Percentiles rank a stretch among this genome's conserved stretches.
Conservation (phyloP, 2,329 filamentous ascomycete genomes). For the Orbilia quercus region DNA sequence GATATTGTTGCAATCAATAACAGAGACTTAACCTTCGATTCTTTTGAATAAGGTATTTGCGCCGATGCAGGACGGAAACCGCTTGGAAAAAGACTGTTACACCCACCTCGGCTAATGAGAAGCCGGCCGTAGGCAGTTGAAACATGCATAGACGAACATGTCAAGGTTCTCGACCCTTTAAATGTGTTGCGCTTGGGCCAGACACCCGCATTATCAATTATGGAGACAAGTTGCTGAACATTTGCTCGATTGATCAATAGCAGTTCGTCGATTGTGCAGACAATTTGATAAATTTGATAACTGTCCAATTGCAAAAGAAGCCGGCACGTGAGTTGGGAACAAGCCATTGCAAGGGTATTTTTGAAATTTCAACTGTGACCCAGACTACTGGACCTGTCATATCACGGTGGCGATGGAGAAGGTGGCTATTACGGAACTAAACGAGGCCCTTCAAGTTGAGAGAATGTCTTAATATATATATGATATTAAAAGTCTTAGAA, state of each 20-base stretch:
- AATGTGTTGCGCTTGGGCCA: slow-evolving; percentile 39
- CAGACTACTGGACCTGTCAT: slow-evolving; percentile 26
- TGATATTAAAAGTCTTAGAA: slow-evolving; percentile 48
- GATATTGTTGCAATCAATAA: slow-evolving; percentile 11
- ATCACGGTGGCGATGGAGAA: neutral
- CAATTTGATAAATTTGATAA: neutral
- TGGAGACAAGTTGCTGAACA: neutral
- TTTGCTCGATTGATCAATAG: too few relatives aligned
- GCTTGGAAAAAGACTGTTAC: slow-evolving; percentile 6
- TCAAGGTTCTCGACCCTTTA: slow-evolving; percentile 16
- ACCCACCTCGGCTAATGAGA: slow-evolving; percentile 32
- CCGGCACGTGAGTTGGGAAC: slow-evolving; percentile 21
- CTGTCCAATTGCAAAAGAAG: neutral
- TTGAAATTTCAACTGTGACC: neutral
- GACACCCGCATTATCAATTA: neutral
- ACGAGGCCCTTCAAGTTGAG: slow-evolving; percentile 1
- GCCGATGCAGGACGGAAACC: slow-evolving; percentile 35
- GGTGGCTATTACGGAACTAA: slow-evolving; percentile 7
- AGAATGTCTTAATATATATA: slow-evolving; percentile 15
- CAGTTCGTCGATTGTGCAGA: too few relatives aligned
- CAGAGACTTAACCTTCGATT: slow-evolving; percentile 17
- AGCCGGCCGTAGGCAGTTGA: slow-evolving; percentile 32
- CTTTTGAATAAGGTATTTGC: too few relatives aligned
- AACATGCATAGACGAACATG: slow-evolving; percentile 51
- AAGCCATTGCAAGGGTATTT: slow-evolving; percentile 15